These are phyloP conservation scores for Fusarium coicis DNA, from an alignment of 2,329 filamentous ascomycete species.

Conservation along the genomic window DNA sequence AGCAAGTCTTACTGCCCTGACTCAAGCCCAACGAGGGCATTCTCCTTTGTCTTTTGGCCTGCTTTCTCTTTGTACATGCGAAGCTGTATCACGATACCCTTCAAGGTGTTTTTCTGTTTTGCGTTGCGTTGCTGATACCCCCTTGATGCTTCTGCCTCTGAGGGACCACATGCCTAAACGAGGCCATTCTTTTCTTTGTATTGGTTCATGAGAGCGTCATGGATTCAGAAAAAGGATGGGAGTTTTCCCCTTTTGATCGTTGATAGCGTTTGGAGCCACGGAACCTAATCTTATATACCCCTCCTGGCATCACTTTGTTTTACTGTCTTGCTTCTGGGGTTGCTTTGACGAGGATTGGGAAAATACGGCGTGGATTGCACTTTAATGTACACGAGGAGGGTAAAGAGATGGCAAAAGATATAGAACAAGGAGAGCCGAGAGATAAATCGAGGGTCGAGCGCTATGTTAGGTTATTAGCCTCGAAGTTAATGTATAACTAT, in stretches of 20 bases:
- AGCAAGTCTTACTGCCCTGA: conserved; percentile 47
- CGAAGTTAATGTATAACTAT: conserved; percentile 29
- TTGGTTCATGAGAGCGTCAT: conserved; percentile 32
- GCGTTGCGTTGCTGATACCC: conserved; percentile 41
- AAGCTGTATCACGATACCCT: conserved; percentile 40
- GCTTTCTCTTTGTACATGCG: conserved; percentile 37
- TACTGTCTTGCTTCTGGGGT: conserved; percentile 25
- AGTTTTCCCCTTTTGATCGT: conserved; percentile 35
- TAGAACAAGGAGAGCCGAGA: conserved; percentile 2
- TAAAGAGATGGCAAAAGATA: conserved; percentile 10
- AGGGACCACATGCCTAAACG: conserved; percentile 41
- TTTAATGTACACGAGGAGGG: conserved; percentile 31
- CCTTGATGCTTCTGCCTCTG: conserved; percentile 38
- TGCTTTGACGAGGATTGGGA: conserved; percentile 22
- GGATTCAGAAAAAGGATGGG: conserved; percentile 37
- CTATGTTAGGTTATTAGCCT: conserved; percentile 3
- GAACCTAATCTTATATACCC: conserved; percentile 46
- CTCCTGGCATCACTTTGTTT: conserved; percentile 41
- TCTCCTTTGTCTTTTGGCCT: conserved; percentile 36
- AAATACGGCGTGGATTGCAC: conserved; percentile 22
- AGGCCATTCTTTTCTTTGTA: conserved; percentile 37
- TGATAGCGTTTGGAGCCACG: conserved; percentile 40
- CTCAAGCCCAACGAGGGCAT: conserved; percentile 29
- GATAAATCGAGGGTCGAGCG: conserved; percentile 24
- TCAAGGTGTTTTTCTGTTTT: conserved; percentile 32